Evolutionary conservation across 2,329 filamentous ascomycete genomes (phyloP), one percentile per base, ranked within the genome.

Genomic region (Esteya vermicola): DNA sequence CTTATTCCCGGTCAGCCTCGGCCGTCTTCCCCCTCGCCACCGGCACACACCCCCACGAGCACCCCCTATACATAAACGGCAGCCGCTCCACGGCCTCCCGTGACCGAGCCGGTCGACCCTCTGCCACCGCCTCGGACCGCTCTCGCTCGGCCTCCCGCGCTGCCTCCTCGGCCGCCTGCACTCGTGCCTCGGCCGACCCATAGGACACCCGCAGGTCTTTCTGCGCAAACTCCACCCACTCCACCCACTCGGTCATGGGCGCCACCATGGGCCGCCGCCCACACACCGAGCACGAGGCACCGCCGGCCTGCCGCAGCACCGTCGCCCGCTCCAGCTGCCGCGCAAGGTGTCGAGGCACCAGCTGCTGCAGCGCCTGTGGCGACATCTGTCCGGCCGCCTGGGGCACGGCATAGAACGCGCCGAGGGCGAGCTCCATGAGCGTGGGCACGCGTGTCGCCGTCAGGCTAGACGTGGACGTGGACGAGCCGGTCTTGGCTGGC

Each of bases 231-330:
- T 68, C 62, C 53, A 69, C 73, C 70, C 75, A 80, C 50, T 80
- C 76, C 8, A 80, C 56, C 75, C 76, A 80, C 49, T 75, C 64
- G 0, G 68, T 59, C 4, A 64, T 55, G 3, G 75, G 68, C 19
- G 45, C 42, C 8, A 70, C 57, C 7, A 75, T 57, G 4, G 70
- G 63, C 27, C n/a, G 51, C 22, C 64, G 62, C 20, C 54, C 48
- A 49, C 76, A 80, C 0, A 63, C 57, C 1, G 69, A 67, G 48
- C 76, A 80, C 3, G 51, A 50, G 22, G 66, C 49, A 2, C 68
- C 67, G 5, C 73, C 73, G 0, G 54, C 55, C 28, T 68, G 60
- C 28, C 63, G 63, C 44, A 67, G 62, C 4, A 49, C 45, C 1
- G 54, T 49, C 4, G 65, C 60, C 10, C 57, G 56, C 9, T 58